Conservation (phyloP, 371 early-diverging fungal genomes). For the Lichtheimia corymbifera region DNA sequence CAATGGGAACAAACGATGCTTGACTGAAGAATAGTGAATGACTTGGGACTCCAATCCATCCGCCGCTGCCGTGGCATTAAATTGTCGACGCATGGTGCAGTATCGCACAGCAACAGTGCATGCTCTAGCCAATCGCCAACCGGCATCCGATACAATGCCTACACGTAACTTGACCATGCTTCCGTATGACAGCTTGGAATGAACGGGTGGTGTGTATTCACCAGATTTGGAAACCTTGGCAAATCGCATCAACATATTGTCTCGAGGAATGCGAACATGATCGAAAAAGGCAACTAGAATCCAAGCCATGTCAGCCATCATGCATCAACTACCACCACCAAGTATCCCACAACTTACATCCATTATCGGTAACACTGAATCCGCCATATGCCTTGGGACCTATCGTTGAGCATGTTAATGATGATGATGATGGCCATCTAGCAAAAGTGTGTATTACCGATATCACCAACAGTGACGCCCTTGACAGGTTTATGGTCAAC, state of each 20-base stretch:
- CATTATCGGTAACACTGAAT: constrained; percentile 79
- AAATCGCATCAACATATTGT: constrained; percentile 82
- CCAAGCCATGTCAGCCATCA: neutral
- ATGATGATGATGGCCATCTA: too few species aligned
- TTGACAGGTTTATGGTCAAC: constrained; percentile 67
- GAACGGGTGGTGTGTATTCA: constrained; percentile 52
- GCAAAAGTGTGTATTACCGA: constrained; percentile 19
- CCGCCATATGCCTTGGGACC: constrained; percentile 81
- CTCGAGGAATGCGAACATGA: constrained; percentile 72
- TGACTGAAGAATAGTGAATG: constrained; percentile 74
- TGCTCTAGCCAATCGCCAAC: constrained; percentile 57
- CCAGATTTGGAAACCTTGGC: constrained; percentile 71
- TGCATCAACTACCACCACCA: neutral
- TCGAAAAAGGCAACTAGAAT: constrained; percentile 63
- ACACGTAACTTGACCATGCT: constrained; percentile 79
- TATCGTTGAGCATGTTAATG: too few species aligned
- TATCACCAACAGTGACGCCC: constrained; percentile 87
- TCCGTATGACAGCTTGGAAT: constrained; percentile 70
- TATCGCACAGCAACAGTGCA: constrained; percentile 74
- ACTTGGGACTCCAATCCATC: constrained; percentile 63
- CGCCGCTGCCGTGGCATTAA: constrained; percentile 34
- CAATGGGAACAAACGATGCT: constrained; percentile 72
- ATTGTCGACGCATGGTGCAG: constrained; percentile 73
- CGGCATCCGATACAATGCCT: constrained; percentile 60
- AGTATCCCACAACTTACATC: constrained; percentile 52